Percentiles rank a stretch among this genome's conserved stretches.
Conservation (phyloP, 1,284 basidiomycete genomes). For the Rhodotorula sp. region DNA sequence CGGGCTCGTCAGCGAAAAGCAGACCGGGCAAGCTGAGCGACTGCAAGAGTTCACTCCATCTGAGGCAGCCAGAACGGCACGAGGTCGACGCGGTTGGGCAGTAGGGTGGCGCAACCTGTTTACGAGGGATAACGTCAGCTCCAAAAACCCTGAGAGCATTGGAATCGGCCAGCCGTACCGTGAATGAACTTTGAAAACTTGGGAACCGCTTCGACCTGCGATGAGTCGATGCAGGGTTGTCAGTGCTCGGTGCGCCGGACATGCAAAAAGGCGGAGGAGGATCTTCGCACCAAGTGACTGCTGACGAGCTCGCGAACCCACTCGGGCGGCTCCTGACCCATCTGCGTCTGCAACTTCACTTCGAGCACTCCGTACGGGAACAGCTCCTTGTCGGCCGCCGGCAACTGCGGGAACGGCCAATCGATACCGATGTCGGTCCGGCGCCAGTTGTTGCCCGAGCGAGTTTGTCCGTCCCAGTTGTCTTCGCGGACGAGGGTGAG, state of each 20-base stretch:
- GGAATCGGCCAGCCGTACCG: slow-evolving; percentile 18
- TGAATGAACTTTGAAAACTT: slow-evolving; percentile 81
- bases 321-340: slow-evolving; percentile 90
- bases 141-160: not conserved
- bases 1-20: not conserved
- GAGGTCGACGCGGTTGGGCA: slow-evolving; percentile 93
- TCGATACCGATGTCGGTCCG: slow-evolving; percentile 70
- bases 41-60: slow-evolving; percentile 59
- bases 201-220: slow-evolving; percentile 46
- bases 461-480: slow-evolving; percentile 83
- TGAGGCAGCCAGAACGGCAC: slow-evolving; percentile 98
- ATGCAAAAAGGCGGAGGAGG: slow-evolving; percentile 69
- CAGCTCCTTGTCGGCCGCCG: slow-evolving; percentile 77
- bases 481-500: slow-evolving; percentile 92
- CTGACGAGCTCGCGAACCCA: slow-evolving; percentile 96
- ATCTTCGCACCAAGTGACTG: slow-evolving; percentile 70
- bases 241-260: not conserved
- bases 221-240: not conserved
- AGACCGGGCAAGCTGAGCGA: slow-evolving; percentile 18
- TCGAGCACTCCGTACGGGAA: slow-evolving; percentile 94
- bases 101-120: slow-evolving; percentile 79
- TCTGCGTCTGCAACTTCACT: slow-evolving; percentile 95
- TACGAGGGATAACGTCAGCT: not conserved
- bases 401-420: slow-evolving; percentile 74
- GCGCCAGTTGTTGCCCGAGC: slow-evolving; percentile 87